A percentile compares a stretch with the other conserved stretches of the same genome.
Conservation (phyloP, 2,329 filamentous ascomycete species). For the Shiraia sp. region DNA sequence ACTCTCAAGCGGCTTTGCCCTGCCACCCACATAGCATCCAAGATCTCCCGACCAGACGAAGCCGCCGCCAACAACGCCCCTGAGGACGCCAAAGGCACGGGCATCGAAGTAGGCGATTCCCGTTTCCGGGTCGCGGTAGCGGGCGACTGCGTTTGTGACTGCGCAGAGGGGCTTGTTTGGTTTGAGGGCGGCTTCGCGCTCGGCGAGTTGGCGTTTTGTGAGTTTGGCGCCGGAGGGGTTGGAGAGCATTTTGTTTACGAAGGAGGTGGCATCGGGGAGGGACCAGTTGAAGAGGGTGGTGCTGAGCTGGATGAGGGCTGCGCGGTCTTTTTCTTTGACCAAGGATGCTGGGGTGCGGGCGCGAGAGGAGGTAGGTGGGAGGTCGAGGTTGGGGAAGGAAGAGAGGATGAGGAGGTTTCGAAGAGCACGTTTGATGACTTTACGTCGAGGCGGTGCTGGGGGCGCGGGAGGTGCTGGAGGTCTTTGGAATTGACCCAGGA, state of each 20-base stretch:
- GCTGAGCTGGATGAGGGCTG: slow-evolving; percentile 61
- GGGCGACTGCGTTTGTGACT: slow-evolving; percentile 80
- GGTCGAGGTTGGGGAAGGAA: slow-evolving; percentile 49
- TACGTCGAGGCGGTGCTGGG: slow-evolving; percentile 29
- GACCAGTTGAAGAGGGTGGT: slow-evolving; percentile 44
- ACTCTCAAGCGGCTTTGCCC: slow-evolving; percentile 35
- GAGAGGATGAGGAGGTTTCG: slow-evolving; percentile 63
- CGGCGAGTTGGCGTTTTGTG: slow-evolving; percentile 46
- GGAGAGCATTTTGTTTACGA: slow-evolving; percentile 47
- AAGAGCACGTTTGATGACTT: slow-evolving; percentile 55
- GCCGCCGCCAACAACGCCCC: slow-evolving; percentile 70
- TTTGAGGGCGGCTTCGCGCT: slow-evolving; percentile 30
- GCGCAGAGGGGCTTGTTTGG: slow-evolving; percentile 60
- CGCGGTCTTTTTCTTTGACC: slow-evolving; percentile 41
- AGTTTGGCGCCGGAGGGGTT: slow-evolving; percentile 43
- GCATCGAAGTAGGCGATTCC: slow-evolving; percentile 79
- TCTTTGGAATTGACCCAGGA: slow-evolving; percentile 28
- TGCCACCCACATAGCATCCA: slow-evolving; percentile 79
- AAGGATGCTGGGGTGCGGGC: slow-evolving; percentile 54
- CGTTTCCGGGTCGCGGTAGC: slow-evolving; percentile 83
- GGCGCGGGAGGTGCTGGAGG: slow-evolving; percentile 13
- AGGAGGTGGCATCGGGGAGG: slow-evolving; percentile 29
- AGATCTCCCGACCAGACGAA: slow-evolving; percentile 82
- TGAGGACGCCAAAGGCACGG: slow-evolving; percentile 80
- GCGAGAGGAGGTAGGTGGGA: slow-evolving; percentile 40